Evolutionary conservation across 495 filamentous ascomycete species (phyloP).

Genomic region (Cairneyella variabilis): DNA sequence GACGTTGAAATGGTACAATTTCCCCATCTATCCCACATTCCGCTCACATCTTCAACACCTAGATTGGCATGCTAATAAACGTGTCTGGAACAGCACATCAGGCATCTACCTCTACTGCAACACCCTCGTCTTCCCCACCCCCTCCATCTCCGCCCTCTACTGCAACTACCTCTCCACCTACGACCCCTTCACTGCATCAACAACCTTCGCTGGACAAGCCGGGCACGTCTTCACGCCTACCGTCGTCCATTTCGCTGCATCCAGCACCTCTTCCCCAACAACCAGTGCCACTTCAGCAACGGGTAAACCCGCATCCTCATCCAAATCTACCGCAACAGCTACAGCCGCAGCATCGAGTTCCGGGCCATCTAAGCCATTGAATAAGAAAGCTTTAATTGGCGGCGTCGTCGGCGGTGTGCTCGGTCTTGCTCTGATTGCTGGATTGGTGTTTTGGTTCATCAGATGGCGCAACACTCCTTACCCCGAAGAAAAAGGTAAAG

Average conservation of each 20-base stretch:
- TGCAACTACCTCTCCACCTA: slow-evolving; percentile 17
- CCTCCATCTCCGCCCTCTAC: slow-evolving; percentile 10
- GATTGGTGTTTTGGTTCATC: slow-evolving; percentile 28
- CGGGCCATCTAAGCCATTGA: slow-evolving; percentile 25
- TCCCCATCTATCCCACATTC: not conserved
- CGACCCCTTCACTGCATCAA: not conserved
- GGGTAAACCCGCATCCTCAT: not conserved
- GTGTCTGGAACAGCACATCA: slow-evolving; percentile 11
- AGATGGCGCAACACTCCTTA: not conserved
- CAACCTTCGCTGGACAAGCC: slow-evolving; percentile 6
- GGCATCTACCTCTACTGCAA: slow-evolving; percentile 18
- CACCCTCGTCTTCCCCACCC: slow-evolving; percentile 11
- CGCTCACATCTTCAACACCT: not conserved
- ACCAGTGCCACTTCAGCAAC: slow-evolving; percentile 30
- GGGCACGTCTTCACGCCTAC: slow-evolving; percentile 1
- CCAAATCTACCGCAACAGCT: not conserved
- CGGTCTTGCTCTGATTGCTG: slow-evolving; percentile 33
- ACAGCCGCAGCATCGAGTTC: not conserved
- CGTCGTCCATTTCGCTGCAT: not conserved
- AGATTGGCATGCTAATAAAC: not conserved
- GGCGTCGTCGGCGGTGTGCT: slow-evolving; percentile 46
- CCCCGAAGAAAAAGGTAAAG: not conserved
- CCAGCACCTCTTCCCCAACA: slow-evolving; percentile 42
- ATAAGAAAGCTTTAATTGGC: slow-evolving; percentile 42
- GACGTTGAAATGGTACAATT: slow-evolving; percentile 16